Evolutionary conservation across 352 stramenopile species (phyloP).

Genomic region (Pseudoperonospora humuli): DNA sequence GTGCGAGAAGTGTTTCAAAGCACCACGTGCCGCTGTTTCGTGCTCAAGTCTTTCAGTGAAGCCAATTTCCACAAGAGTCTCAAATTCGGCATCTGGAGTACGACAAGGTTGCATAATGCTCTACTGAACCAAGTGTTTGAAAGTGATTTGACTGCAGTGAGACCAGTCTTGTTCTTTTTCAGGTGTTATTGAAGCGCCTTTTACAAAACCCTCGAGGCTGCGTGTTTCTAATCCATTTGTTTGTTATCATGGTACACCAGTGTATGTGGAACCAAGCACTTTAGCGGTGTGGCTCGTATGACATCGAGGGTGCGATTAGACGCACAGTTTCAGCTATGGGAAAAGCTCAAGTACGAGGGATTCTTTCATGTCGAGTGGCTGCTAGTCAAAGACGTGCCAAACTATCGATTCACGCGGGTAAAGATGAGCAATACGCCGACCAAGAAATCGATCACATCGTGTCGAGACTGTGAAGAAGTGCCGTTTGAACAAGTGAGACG

Average conservation of each 20-base stretch:
- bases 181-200: slow-evolving; percentile 23
- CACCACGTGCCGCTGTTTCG: slow-evolving; percentile 68
- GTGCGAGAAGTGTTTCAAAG: slow-evolving; percentile 51
- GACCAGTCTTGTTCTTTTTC: slow-evolving; percentile 72
- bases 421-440: slow-evolving; percentile 75
- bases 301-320: slow-evolving; percentile 48
- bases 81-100: slow-evolving; percentile 79
- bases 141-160: slow-evolving; percentile 56
- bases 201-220: not conserved
- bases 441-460: slow-evolving; percentile 76
- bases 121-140: slow-evolving; percentile 61
- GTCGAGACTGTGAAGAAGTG: slow-evolving; percentile 74
- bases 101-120: slow-evolving; percentile 58
- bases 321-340: slow-evolving; percentile 59
- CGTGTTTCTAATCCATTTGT: not conserved
- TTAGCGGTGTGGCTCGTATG: slow-evolving; percentile 73
- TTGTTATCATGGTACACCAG: slow-evolving; percentile 15
- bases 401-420: slow-evolving; percentile 63
- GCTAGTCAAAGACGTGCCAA: slow-evolving; percentile 77
- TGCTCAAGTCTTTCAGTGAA: slow-evolving; percentile 82
- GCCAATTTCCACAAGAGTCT: slow-evolving; percentile 82
- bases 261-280: slow-evolving; percentile 69
- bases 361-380: slow-evolving; percentile 80
- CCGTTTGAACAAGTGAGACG: slow-evolving; percentile 51
- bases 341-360: slow-evolving; percentile 79